phyloP scores from a whole-genome alignment of 805 yeast genomes.

The Nakazawaea peltata region DNA sequence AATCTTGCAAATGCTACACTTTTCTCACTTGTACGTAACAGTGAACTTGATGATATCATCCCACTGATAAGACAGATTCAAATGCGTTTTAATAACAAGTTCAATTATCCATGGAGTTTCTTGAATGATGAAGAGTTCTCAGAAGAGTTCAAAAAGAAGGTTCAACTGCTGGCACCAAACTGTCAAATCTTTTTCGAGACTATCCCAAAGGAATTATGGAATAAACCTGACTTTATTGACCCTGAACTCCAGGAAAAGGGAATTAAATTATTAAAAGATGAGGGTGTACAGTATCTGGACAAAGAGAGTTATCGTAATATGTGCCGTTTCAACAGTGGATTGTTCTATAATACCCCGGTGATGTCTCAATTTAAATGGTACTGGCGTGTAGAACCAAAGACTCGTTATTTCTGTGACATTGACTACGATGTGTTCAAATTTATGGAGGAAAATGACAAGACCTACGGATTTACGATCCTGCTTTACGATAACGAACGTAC shows the following conservation, averaged over 20 bases:
- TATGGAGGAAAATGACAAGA: slow-evolving; percentile 56
- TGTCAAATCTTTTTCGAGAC: slow-evolving; percentile 20
- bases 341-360: slow-evolving; percentile 56
- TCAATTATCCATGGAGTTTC: slow-evolving; percentile 89
- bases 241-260: slow-evolving; percentile 24
- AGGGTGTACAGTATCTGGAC: slow-evolving; percentile 52
- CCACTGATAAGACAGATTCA: slow-evolving; percentile 50
- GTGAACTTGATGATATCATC: slow-evolving; percentile 38
- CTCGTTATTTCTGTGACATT: slow-evolving; percentile 57
- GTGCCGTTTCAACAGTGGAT: slow-evolving; percentile 73
- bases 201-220: slow-evolving; percentile 40
- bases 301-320: slow-evolving; percentile 66
- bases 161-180: slow-evolving; percentile 28
- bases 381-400: slow-evolving; percentile 78
- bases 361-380: slow-evolving; percentile 57
- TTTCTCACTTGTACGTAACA: slow-evolving; percentile 53
- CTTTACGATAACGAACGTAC: slow-evolving; percentile 66
- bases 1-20: slow-evolving; percentile 67
- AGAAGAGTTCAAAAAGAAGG: slow-evolving; percentile 59
- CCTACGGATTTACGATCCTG: slow-evolving; percentile 66
- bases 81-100: slow-evolving; percentile 57
- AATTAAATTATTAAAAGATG: slow-evolving; percentile 26
- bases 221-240: slow-evolving; percentile 37
- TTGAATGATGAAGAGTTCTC: slow-evolving; percentile 77
- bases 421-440: slow-evolving; percentile 74